Conservation (phyloP, 306 rosid species). For the Herpetospermum pedunculosum region DNA sequence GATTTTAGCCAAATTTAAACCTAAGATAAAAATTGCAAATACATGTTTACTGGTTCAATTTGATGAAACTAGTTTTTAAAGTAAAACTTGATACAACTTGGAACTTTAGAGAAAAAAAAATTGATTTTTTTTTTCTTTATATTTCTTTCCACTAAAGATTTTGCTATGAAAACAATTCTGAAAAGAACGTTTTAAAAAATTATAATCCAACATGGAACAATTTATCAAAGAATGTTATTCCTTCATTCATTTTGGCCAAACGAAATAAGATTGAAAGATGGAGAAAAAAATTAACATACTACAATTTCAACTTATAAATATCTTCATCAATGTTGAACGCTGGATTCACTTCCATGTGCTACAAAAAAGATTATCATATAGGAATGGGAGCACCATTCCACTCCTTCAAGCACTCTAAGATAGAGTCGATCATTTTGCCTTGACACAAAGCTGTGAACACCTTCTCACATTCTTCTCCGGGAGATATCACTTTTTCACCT, state of each 20-base stretch:
- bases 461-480: slow-evolving; percentile 76
- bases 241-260: background rate
- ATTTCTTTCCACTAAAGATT: background rate
- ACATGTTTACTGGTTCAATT: no score
- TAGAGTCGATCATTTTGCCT: slow-evolving; percentile 67
- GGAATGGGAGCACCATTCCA: slow-evolving; percentile 95
- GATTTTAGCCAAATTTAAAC: no score
- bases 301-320: background rate
- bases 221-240: background rate
- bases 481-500: slow-evolving; percentile 50
- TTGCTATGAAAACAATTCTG: background rate
- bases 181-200: background rate
- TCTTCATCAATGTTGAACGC: background rate
- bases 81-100: no score
- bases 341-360: background rate
- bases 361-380: slow-evolving; percentile 21
- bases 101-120: no score
- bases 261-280: background rate
- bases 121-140: no score
- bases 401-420: slow-evolving; percentile 53
- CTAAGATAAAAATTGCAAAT: no score
- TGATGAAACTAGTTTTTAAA: no score
- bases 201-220: background rate
- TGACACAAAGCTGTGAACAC: slow-evolving; percentile 59
- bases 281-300: background rate